A percentile compares a stretch with the other conserved stretches of the same genome.
phyloP scores from a whole-genome alignment of 495 filamentous ascomycete species.

The Echria macrotheca region DNA sequence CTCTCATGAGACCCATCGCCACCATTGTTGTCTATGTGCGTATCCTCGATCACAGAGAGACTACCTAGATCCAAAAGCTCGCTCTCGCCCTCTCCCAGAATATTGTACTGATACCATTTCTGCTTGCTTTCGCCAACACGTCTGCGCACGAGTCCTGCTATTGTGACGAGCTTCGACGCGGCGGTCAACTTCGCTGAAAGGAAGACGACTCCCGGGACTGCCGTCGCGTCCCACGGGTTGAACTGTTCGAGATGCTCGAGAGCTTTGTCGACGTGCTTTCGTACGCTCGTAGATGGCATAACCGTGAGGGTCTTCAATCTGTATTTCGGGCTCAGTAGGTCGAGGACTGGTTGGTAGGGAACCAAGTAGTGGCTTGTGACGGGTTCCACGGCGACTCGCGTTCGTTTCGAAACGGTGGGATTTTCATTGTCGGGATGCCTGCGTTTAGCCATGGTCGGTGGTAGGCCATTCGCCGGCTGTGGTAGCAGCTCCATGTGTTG shows the following conservation, averaged over 20 bases:
- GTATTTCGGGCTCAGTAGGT: slow-evolving; percentile 24
- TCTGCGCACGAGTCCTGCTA: slow-evolving; percentile 60
- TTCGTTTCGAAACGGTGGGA: slow-evolving; percentile 14
- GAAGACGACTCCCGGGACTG: slow-evolving; percentile 30
- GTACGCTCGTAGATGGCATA: slow-evolving; percentile 51
- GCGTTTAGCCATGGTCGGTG: slow-evolving; percentile 11
- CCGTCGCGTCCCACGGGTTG: slow-evolving; percentile 24
- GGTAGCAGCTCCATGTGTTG: too few relatives aligned
- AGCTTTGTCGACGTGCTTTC: slow-evolving; percentile 44
- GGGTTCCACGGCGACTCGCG: slow-evolving; percentile 4
- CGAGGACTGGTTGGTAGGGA: slow-evolving; percentile 25
- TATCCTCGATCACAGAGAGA: slow-evolving; percentile 36
- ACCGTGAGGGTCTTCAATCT: slow-evolving; percentile 42
- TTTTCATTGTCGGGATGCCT: slow-evolving; percentile 17
- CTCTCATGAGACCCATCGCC: slow-evolving; percentile 6
- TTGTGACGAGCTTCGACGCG: slow-evolving; percentile 56
- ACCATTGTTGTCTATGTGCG: slow-evolving; percentile 22
- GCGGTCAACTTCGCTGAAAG: slow-evolving; percentile 49
- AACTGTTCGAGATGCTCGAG: slow-evolving; percentile 37
- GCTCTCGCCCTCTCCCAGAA: slow-evolving; percentile 35
- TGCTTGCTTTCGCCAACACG: slow-evolving; percentile 46
- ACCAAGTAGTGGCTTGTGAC: slow-evolving; percentile 13
- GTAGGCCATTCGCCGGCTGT: too few relatives aligned
- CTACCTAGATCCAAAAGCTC: slow-evolving; percentile 21
- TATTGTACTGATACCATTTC: slow-evolving; percentile 59